phyloP scores from a whole-genome alignment of 2,329 filamentous ascomycete species.

The Beauveria scarabaeidicola region DNA sequence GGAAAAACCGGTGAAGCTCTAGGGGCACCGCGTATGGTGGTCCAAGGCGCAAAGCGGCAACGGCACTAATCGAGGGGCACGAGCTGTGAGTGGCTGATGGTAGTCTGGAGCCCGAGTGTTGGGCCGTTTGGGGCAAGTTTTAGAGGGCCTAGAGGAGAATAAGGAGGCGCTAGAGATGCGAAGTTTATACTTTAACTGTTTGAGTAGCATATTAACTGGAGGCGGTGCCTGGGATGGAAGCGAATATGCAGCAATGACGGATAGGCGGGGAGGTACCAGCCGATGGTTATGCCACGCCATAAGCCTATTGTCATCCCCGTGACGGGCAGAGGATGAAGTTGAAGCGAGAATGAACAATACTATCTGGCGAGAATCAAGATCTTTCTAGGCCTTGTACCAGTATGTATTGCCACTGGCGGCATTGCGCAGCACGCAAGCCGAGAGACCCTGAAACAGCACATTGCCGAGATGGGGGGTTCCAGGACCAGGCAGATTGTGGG shows the following conservation, averaged over 20 bases:
- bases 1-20: constrained; percentile 7
- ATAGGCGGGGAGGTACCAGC: neutral
- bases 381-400: too few relatives aligned
- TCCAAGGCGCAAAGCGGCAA: neutral
- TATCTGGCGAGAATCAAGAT: too few relatives aligned
- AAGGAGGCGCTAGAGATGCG: neutral
- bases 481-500: too few relatives aligned
- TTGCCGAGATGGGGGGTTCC: too few relatives aligned
- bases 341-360: too few relatives aligned
- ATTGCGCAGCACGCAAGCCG: too few relatives aligned
- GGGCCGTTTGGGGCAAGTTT: neutral
- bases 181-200: constrained; percentile 5
- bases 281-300: neutral
- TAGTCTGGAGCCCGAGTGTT: neutral
- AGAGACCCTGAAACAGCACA: too few relatives aligned
- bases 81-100: constrained; percentile 8
- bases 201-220: neutral
- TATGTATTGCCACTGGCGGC: too few relatives aligned
- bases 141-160: neutral
- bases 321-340: too few relatives aligned
- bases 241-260: neutral
- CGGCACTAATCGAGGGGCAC: constrained; percentile 1
- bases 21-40: neutral
- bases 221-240: neutral
- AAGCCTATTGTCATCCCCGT: too few relatives aligned